phyloP scores from a whole-genome alignment of 257 asterid genomes.

The Przewalskia tangutica region DNA sequence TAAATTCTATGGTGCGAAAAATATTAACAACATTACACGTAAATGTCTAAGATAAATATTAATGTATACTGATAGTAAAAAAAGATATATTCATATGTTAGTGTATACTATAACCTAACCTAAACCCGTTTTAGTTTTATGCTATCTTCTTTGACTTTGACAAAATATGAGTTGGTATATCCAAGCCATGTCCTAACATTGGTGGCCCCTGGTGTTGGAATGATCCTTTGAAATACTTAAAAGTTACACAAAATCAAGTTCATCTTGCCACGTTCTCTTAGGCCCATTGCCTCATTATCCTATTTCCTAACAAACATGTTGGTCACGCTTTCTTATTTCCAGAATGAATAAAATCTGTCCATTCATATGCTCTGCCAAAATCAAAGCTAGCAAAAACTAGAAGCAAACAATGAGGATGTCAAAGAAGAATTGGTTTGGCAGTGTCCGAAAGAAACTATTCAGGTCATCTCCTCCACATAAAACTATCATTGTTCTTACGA shows the following conservation, averaged over 20 bases:
- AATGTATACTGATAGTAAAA: not conserved
- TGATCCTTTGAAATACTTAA: conserved; percentile 11
- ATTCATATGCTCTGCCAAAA: not conserved
- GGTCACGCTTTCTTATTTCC: conserved; percentile 1
- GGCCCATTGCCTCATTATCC: not conserved
- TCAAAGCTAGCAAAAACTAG: not conserved
- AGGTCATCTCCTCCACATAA: conserved; percentile 22
- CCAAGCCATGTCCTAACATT: not conserved
- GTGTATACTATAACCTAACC: not conserved
- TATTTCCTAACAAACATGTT: conserved; percentile 14
- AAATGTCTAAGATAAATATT: not conserved
- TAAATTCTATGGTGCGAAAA: not conserved
- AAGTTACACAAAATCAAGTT: conserved; percentile 11
- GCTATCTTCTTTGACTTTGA: not conserved
- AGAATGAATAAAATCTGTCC: not conserved
- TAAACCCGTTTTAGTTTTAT: not conserved
- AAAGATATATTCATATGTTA: not conserved
- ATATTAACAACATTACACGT: not conserved
- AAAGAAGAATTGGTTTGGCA: conserved; percentile 26
- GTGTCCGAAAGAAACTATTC: conserved; percentile 30
- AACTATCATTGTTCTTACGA: conserved; percentile 22
- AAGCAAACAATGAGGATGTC: conserved; percentile 5
- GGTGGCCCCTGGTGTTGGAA: not conserved
- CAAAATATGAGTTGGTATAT: not conserved
- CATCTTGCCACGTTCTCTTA: conserved; percentile 37